Conservation (phyloP, 2,329 filamentous ascomycete genomes). For the Colletotrichum lentis region DNA sequence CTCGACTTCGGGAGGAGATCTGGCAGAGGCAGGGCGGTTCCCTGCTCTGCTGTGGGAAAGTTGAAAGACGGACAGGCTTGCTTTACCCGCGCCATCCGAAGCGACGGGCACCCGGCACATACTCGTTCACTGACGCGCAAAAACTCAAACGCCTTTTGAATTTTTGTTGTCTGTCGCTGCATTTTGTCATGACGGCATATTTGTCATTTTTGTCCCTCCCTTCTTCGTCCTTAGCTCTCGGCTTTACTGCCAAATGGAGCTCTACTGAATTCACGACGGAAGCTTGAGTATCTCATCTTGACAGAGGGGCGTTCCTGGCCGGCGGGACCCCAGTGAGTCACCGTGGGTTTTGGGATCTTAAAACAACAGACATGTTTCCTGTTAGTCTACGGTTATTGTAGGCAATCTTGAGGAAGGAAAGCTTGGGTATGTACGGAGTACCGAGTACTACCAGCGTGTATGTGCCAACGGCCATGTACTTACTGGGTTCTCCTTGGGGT, state of each 20-base stretch:
- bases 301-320: conserved; percentile 23
- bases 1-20: background rate
- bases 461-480: background rate
- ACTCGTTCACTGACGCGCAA: too few species aligned
- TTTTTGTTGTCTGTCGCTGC: background rate
- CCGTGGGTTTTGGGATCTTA: background rate
- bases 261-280: conserved; percentile 7
- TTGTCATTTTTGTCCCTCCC: background rate
- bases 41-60: background rate
- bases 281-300: conserved; percentile 24
- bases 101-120: background rate
- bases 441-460: too few species aligned
- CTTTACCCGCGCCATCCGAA: background rate
- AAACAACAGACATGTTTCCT: too few species aligned
- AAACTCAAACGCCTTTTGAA: background rate
- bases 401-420: too few species aligned
- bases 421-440: too few species aligned
- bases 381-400: background rate
- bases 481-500: background rate
- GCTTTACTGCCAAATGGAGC: background rate
- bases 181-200: background rate
- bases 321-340: conserved; percentile 19
- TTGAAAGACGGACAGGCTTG: too few species aligned
- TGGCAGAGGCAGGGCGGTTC: background rate
- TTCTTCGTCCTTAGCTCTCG: background rate